Percentiles rank a stretch among this genome's conserved stretches.
phyloP scores from a whole-genome alignment of 2,329 filamentous ascomycete species.

The Ceratocystis ficicola region DNA sequence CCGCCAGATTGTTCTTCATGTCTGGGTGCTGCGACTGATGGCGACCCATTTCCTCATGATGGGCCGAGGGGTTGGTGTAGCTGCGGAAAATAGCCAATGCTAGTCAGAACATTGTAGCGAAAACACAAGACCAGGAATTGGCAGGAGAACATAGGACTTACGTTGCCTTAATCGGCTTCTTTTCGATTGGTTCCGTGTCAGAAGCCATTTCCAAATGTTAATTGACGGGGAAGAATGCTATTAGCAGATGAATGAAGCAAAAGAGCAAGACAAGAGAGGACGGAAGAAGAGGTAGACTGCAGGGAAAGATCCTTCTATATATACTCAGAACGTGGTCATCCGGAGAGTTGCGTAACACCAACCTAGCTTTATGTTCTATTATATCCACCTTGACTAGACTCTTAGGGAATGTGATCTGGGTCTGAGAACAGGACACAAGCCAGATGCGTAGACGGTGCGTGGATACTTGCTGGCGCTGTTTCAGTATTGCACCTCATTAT shows the following conservation, averaged over 20 bases:
- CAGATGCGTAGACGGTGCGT: no score
- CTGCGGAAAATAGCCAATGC: background rate
- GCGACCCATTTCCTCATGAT: conserved; percentile 22
- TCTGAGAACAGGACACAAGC: no score
- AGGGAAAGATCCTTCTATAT: conserved; percentile 6
- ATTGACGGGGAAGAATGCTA: background rate
- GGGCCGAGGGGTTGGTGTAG: conserved; percentile 5
- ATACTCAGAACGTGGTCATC: background rate
- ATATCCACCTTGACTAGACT: no score
- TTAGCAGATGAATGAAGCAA: background rate
- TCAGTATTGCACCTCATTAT: background rate
- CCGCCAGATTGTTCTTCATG: conserved; percentile 33
- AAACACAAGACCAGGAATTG: no score
- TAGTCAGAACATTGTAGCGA: background rate
- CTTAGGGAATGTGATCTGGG: no score
- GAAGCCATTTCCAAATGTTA: background rate
- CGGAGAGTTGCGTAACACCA: background rate
- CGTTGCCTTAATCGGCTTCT: background rate
- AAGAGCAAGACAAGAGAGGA: background rate
- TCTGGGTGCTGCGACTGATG: background rate
- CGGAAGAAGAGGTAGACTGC: background rate
- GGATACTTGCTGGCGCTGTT: background rate
- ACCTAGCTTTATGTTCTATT: background rate
- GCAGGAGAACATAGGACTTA: background rate
- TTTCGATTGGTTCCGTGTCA: background rate